These are phyloP conservation scores for Carallia brachiata DNA, from an alignment of 345 rosid genomes.

Conservation along the genomic window DNA sequence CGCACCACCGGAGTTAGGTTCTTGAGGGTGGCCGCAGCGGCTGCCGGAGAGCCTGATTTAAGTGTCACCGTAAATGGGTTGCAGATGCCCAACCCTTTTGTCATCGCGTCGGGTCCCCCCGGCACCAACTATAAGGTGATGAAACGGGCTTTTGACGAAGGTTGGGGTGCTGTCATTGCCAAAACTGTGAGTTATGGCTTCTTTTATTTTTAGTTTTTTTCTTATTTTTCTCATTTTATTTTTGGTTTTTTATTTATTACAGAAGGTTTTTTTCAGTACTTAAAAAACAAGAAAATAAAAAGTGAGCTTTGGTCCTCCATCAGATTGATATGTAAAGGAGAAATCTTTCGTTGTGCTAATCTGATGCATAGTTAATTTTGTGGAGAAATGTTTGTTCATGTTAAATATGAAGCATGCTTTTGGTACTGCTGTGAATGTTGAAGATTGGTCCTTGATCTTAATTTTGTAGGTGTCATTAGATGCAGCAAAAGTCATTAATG, in stretches of 20 bases:
- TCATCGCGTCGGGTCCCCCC: conserved; percentile 97
- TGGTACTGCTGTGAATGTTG: too few relatives aligned
- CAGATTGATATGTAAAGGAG: too few relatives aligned
- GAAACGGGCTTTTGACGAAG: conserved; percentile 97
- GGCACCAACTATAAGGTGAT: conserved; percentile 96
- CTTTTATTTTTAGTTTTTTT: background rate
- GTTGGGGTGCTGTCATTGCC: conserved; percentile 98
- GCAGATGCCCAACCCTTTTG: conserved; percentile 86
- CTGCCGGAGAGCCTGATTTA: conserved; percentile 69
- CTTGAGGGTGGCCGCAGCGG: conserved; percentile 33
- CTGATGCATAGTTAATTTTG: too few relatives aligned
- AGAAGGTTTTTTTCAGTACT: background rate
- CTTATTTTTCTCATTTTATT: background rate
- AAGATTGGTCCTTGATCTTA: conserved; percentile 12
- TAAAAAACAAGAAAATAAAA: background rate
- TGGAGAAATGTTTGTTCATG: too few relatives aligned
- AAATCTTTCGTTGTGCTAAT: too few relatives aligned
- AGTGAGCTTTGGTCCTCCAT: too few relatives aligned
- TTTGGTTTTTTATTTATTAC: background rate
- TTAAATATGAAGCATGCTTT: too few relatives aligned
- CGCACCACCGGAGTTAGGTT: conserved; percentile 43
- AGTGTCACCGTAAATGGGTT: conserved; percentile 83
- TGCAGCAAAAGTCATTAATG: conserved; percentile 87
- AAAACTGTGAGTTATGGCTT: conserved; percentile 66
- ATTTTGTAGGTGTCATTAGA: conserved; percentile 80